Base-by-base conservation (phyloP, 495 filamentous ascomycete species). In the Penicillium bialowiezense region DNA sequence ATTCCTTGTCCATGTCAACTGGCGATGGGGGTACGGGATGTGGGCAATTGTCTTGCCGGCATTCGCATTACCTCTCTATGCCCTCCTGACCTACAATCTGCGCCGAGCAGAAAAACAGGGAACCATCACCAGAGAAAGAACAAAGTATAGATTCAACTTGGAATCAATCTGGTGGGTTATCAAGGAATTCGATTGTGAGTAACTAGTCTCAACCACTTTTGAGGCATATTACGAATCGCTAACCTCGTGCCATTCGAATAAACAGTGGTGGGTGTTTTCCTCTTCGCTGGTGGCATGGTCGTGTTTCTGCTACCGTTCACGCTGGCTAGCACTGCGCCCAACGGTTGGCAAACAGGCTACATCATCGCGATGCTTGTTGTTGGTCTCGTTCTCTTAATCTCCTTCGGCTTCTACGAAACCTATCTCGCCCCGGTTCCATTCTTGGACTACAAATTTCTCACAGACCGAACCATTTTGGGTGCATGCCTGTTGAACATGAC, bases 381-480 rank as follows among this genome's bases (percentile, higher is more conserved):
- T 43, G 83, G 83, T n/a, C 57, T 71, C 34, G 21, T 74, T 0
- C 54, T 80, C 7, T 44, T 84, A n/a, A 55, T 82, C 17, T 58
- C 60, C 18, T 85, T 87, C 50, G 67, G 49, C 3, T 28, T 82
- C 0, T 83, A 70, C 52, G 85, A 87, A 60, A 68, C 63, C 41
- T 73, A 50, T 54, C 23, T 75, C 28, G 71, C 82, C n/a, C 70
- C 73, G 28, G 51, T 57, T 24, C 70, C 70, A 0, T 80, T 87
- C 59, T 63, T 86, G 19, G 70, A 74, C n/a, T 80, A 73, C 48
- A 52, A 71, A 23, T 69, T 85, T 10, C 67, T 88, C 21, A 65
- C 52, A 44, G 73, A 83, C 38, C 78, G 80, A 7, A 86, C 83
- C 23, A 74, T 87, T 28, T 48, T 85, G 0, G 79, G 79, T n/a